These are phyloP conservation scores for Alternaria panax DNA, from an alignment of 2,329 filamentous ascomycete species.

Conservation along the genomic window DNA sequence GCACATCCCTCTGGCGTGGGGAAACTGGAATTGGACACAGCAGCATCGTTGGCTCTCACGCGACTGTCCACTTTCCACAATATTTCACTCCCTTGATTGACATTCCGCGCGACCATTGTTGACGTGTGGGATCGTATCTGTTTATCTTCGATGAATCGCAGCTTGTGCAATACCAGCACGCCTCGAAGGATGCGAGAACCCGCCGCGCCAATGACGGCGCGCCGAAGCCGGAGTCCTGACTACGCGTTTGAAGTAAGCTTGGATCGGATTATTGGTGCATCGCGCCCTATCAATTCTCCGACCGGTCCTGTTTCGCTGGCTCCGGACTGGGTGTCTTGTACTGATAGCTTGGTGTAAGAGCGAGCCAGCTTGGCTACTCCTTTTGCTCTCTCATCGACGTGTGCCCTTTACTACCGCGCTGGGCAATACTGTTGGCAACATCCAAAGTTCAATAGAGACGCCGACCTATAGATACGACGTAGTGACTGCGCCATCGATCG, in stretches of 20 bases:
- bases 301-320: slow-evolving; percentile 2
- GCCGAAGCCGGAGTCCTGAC: slow-evolving; percentile 42
- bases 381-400: slow-evolving; percentile 7
- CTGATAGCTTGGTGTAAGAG: slow-evolving; percentile 3
- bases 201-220: slow-evolving; percentile 29
- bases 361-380: slow-evolving; percentile 7
- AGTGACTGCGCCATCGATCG: neutral
- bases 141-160: slow-evolving; percentile 33
- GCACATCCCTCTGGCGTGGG: slow-evolving; percentile 30
- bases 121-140: slow-evolving; percentile 18
- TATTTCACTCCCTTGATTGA: slow-evolving; percentile 2
- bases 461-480: neutral
- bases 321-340: neutral
- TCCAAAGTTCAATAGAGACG: neutral
- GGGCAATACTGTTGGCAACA: slow-evolving; percentile 13
- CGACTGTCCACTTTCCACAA: slow-evolving; percentile 16
- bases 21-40: slow-evolving; percentile 14
- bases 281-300: slow-evolving; percentile 26
- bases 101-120: neutral
- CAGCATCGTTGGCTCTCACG: slow-evolving; percentile 11
- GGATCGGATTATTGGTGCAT: slow-evolving; percentile 17
- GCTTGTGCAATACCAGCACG: slow-evolving; percentile 27
- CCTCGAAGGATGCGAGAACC: slow-evolving; percentile 19
- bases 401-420: slow-evolving; percentile 1
- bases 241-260: slow-evolving; percentile 32